These are phyloP conservation scores for Guadua angustifolia DNA, from an alignment of 176 grass and related monocot species.

Conservation along the genomic window DNA sequence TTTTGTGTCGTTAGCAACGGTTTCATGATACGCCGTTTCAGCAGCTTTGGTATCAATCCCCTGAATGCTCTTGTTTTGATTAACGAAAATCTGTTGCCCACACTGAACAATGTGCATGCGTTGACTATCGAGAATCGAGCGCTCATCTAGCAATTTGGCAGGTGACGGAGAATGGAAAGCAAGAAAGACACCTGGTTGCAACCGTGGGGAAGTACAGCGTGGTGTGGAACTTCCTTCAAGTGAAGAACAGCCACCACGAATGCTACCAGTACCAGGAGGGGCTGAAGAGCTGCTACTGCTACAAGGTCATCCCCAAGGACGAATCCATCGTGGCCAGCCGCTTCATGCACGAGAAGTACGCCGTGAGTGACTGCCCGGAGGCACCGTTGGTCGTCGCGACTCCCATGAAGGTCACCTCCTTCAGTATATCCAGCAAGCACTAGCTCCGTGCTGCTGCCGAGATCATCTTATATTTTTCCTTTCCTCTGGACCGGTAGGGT, in stretches of 20 bases:
- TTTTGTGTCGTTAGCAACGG: not conserved
- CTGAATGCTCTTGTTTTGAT: not conserved
- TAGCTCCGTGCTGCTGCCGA: slow-evolving; percentile 43
- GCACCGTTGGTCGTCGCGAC: slow-evolving; percentile 87
- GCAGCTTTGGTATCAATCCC: not conserved
- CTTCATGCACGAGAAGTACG: slow-evolving; percentile 94
- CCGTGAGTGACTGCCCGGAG: slow-evolving; percentile 64
- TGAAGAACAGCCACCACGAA: slow-evolving; percentile 85
- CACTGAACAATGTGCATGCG: not conserved
- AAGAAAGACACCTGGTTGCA: slow-evolving; percentile 84
- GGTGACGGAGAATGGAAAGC: slow-evolving; percentile 83
- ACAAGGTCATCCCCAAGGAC: slow-evolving; percentile 88
- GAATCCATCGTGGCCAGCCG: slow-evolving; percentile 77
- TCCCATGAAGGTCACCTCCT: slow-evolving; percentile 84
- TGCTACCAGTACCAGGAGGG: slow-evolving; percentile 86
- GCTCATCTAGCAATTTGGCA: slow-evolving; percentile 19
- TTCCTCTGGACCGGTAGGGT: not conserved
- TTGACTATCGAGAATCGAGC: not conserved
- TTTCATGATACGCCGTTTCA: not conserved
- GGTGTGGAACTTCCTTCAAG: slow-evolving; percentile 92
- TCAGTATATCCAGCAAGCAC: slow-evolving; percentile 69
- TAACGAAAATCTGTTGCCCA: not conserved
- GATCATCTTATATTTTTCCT: not conserved
- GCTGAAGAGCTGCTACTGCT: slow-evolving; percentile 91
- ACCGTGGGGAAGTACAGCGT: slow-evolving; percentile 90